A percentile compares a stretch with the other conserved stretches of the same genome.
These are phyloP conservation scores for Neofusicoccum umdonicola DNA, from an alignment of 2,329 filamentous ascomycete species.

Conservation along the genomic window DNA sequence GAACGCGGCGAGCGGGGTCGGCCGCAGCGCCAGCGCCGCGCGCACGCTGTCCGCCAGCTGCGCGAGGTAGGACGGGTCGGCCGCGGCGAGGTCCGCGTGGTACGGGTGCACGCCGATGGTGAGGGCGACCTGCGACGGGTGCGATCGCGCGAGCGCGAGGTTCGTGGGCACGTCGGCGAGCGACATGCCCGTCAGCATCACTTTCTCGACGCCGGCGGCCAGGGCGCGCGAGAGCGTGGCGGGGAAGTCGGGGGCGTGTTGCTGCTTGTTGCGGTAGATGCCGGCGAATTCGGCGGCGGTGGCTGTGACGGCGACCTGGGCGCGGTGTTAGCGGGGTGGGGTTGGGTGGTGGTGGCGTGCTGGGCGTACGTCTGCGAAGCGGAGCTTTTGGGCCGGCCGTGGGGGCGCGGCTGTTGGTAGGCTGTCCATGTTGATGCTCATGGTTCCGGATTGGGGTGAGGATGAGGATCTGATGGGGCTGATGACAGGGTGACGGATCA, in stretches of 20 bases:
- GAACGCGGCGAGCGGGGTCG: conserved; percentile 42
- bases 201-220: conserved; percentile 42
- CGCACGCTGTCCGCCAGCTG: conserved; percentile 18
- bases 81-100: conserved; percentile 44
- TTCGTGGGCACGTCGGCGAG: conserved; percentile 40
- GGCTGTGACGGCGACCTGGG: conserved; percentile 34
- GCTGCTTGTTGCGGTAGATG: conserved; percentile 50
- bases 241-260: conserved; percentile 47
- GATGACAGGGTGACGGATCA: no score
- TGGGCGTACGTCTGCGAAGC: not conserved
- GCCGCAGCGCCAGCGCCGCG: conserved; percentile 21
- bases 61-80: conserved; percentile 28
- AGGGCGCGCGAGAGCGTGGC: conserved; percentile 43
- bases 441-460: not conserved
- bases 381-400: not conserved
- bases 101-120: conserved; percentile 54
- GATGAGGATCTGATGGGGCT: no score
- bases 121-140: conserved; percentile 34
- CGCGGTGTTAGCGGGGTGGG: not conserved
- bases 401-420: not conserved
- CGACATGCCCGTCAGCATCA: conserved; percentile 40
- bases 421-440: not conserved
- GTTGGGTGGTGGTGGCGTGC: not conserved
- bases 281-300: conserved; percentile 48
- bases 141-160: conserved; percentile 22